Base-by-base conservation (phyloP, 345 rosid genomes). In the Heritiera littoralis region DNA sequence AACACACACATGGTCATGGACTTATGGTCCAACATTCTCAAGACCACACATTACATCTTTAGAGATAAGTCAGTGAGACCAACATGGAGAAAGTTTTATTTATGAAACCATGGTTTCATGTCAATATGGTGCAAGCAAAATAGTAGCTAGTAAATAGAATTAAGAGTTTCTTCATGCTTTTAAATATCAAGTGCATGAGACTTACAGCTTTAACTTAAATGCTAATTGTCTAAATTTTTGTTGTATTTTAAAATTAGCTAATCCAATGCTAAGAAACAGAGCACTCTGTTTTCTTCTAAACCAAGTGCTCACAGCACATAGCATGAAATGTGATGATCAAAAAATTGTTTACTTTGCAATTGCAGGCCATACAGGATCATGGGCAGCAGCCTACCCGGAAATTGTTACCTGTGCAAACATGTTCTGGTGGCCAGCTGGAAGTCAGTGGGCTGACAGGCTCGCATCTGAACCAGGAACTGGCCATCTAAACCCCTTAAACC, bases 391-490 rank as follows among this genome's bases (percentile, higher is more conserved):
- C 7, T 88, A 91, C 68, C 97, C 97, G 1, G 97, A 95, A 17
- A 90, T 92, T 12, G 89, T 93, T 67, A 76, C 95, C 58, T 92
- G 96, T n/a, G 92, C 90, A 55, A 88, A 95, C 87, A 92, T 91
- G 98, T 91, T 91, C 70, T 93, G 95, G 98, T 92, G 86, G 90
- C 95, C 95, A 10, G 88, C 87, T 4, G 91, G 86, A 30, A 81
- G 72, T 58, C 59, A 77, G 30, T 87, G 93, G 97, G 79, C 66
- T 0, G 95, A 93, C 32, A 84, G 87, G 75, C 83, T 93, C 51
- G 95, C 98, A 71, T 81, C 97, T 9, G 94, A 95, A 76, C 98
- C 98, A 0, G 97, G 93, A 78, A 84, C 94, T 7, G 98, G 98
- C 67, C 98, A 95, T 20, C 90, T 95, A 73, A 95, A 95, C 74